Evolutionary conservation across 208 protist genomes (phyloP).

Genomic region (Lotmaria passim): DNA sequence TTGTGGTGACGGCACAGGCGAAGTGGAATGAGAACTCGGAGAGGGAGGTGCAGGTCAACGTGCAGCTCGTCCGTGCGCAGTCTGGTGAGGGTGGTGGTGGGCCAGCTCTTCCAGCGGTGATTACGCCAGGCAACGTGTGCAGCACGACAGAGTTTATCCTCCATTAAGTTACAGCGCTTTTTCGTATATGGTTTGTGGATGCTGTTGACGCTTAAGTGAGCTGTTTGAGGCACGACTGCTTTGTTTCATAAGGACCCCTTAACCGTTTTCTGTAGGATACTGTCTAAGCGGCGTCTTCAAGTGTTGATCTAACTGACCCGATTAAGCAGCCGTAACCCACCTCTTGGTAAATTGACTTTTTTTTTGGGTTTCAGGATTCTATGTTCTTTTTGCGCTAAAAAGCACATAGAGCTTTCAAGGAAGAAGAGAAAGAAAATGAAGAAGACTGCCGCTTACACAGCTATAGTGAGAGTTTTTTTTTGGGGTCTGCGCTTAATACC

Average conservation of each 20-base stretch:
- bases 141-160: constrained; percentile 33
- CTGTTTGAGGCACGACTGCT: too few species aligned
- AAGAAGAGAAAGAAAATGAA: too few species aligned
- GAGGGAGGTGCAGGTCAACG: constrained; percentile 40
- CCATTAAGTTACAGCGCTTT: constrained; percentile 4
- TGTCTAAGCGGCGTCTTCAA: too few species aligned
- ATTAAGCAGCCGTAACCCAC: not conserved
- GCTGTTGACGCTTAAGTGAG: not conserved
- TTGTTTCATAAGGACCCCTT: too few species aligned
- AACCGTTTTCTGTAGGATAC: too few species aligned
- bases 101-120: constrained; percentile 19
- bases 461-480: too few species aligned
- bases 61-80: constrained; percentile 38
- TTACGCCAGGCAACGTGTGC: constrained; percentile 44
- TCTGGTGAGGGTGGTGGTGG: not conserved
- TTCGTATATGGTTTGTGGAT: not conserved
- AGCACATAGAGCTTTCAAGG: too few species aligned
- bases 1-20: constrained; percentile 35
- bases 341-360: too few species aligned
- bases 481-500: too few species aligned
- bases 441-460: too few species aligned
- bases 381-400: not conserved
- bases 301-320: constrained; percentile 6
- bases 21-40: constrained; percentile 30
- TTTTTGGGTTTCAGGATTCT: too few species aligned